Conservation (phyloP, 148 eudicot species). For the Cornus florida region DNA sequence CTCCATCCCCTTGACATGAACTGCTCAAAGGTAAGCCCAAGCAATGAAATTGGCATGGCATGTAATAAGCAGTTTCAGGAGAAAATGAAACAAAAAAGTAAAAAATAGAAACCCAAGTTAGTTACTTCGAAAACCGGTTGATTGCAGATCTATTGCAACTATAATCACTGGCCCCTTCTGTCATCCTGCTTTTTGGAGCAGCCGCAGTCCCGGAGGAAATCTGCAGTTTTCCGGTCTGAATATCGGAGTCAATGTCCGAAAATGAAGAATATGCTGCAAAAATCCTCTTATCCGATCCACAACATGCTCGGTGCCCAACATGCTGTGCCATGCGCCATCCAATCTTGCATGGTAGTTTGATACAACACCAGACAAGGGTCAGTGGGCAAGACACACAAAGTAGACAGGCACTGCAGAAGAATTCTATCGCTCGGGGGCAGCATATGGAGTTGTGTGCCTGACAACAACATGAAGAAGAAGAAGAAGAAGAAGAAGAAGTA, state of each 20-base stretch:
- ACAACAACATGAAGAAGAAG: background rate
- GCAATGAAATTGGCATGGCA: too few species aligned
- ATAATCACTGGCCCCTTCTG: background rate
- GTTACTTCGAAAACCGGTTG: too few species aligned
- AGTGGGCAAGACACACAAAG: conserved; percentile 41
- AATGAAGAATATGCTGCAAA: conserved; percentile 32
- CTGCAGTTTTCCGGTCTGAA: conserved; percentile 8
- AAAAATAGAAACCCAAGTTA: too few species aligned
- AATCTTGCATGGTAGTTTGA: conserved; percentile 31
- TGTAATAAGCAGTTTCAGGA: too few species aligned
- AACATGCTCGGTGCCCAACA: conserved; percentile 9
- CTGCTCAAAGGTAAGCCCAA: too few species aligned
- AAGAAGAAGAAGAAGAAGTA: conserved; percentile 16
- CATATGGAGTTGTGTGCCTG: conserved; percentile 8
- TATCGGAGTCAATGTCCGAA: conserved; percentile 33
- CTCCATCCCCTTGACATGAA: too few species aligned
- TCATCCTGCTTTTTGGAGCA: conserved; percentile 3
- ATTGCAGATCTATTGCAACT: background rate
- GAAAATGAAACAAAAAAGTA: too few species aligned
- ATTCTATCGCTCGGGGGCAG: conserved; percentile 14
- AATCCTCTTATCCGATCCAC: conserved; percentile 24
- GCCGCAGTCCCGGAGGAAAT: background rate
- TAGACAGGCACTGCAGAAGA: conserved; percentile 28
- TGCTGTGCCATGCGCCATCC: conserved; percentile 22
- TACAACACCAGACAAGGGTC: conserved; percentile 23